A percentile compares a stretch with the other conserved stretches of the same genome.
Conservation (phyloP, 495 filamentous ascomycete genomes). For the Thozetella sp. region DNA sequence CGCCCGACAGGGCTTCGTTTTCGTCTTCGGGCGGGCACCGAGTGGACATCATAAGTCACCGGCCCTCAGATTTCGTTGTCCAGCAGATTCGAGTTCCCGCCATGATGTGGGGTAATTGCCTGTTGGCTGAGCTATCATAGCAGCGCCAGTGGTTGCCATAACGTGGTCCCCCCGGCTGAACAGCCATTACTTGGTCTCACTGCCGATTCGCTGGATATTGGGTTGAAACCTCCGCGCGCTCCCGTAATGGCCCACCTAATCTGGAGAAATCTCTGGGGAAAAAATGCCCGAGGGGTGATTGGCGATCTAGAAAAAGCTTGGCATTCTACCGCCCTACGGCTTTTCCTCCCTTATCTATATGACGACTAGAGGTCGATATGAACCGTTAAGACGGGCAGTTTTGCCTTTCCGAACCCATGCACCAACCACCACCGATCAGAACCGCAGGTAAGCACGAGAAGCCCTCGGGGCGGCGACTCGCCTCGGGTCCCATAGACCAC, state of each 20-base stretch:
- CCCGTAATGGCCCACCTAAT: neutral
- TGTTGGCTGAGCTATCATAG: neutral
- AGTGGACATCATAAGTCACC: too few relatives aligned
- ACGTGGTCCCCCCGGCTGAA: neutral
- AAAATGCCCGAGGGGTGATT: neutral
- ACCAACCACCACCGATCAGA: too few relatives aligned
- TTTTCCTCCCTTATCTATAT: conserved; percentile 1
- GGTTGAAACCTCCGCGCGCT: neutral
- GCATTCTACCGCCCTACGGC: neutral
- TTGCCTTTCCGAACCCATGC: neutral
- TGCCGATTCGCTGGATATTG: conserved; percentile 2
- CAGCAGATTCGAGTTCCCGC: neutral
- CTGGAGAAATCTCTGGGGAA: conserved; percentile 1
- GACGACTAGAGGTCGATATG: neutral
- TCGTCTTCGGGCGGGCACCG: too few relatives aligned
- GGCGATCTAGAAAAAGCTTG: conserved; percentile 1
- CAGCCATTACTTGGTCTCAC: neutral
- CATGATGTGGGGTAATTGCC: neutral
- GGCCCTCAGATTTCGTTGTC: too few relatives aligned
- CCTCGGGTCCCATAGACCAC: too few relatives aligned
- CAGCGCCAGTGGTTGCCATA: too few relatives aligned
- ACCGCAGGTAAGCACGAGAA: too few relatives aligned
- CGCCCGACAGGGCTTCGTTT: too few relatives aligned
- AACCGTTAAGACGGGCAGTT: neutral
- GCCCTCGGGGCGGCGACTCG: too few relatives aligned